Conservation (phyloP, 2,329 filamentous ascomycete species). For the Ilyonectria sp. region DNA sequence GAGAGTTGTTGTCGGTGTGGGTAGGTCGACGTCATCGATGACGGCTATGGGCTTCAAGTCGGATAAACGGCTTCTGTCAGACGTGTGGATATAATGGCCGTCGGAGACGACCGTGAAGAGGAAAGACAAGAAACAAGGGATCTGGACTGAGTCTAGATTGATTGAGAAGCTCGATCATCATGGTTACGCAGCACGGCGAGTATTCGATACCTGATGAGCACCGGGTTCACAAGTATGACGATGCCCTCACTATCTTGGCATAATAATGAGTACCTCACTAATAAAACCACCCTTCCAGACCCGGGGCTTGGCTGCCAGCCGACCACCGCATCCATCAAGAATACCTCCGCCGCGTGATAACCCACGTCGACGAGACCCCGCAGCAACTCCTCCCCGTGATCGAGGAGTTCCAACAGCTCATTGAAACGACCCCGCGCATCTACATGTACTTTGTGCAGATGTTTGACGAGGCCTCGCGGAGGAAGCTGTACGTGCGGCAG, state of each 20-base stretch:
- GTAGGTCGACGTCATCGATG: too few species aligned
- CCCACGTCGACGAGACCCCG: conserved; percentile 67
- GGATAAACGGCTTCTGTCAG: too few species aligned
- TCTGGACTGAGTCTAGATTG: too few species aligned
- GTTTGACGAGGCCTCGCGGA: conserved; percentile 77
- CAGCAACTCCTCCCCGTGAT: conserved; percentile 72
- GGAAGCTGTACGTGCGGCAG: conserved; percentile 72
- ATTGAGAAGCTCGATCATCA: conserved; percentile 45
- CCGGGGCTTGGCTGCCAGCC: conserved; percentile 74
- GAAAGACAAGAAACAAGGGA: too few species aligned
- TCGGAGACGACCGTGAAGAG: too few species aligned
- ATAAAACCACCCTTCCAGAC: conserved; percentile 51
- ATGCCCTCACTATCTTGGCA: too few species aligned
- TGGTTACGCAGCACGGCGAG: conserved; percentile 67
- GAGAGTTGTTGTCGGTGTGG: too few species aligned
- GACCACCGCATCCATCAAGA: conserved; percentile 74
- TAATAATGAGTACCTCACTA: background rate
- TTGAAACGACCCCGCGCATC: conserved; percentile 74
- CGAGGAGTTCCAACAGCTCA: conserved; percentile 75
- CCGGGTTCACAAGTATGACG: conserved; percentile 61
- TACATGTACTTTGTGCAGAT: conserved; percentile 78
- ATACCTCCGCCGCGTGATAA: conserved; percentile 72
- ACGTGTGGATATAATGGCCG: too few species aligned
- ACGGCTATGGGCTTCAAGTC: too few species aligned
- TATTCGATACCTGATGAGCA: conserved; percentile 66